Conservation (phyloP, 1,139 yeast genomes). For the Hansenula sp. region DNA sequence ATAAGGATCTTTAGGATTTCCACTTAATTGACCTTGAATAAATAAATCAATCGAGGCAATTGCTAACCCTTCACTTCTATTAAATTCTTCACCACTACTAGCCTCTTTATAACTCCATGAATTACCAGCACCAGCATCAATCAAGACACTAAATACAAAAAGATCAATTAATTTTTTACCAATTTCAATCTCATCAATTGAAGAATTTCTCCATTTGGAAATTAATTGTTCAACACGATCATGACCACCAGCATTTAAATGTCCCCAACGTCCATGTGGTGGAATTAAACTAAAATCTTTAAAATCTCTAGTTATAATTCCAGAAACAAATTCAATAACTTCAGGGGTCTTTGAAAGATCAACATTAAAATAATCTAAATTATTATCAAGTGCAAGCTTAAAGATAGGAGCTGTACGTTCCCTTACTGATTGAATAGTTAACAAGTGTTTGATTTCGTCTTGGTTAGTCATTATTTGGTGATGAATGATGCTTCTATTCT, state of each 20-base stretch:
- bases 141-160: constrained; percentile 50
- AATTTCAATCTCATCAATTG: constrained; percentile 34
- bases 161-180: constrained; percentile 49
- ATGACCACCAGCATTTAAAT: constrained; percentile 44
- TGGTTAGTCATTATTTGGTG: constrained; percentile 2
- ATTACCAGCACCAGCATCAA: constrained; percentile 64
- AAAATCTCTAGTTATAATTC: constrained; percentile 39
- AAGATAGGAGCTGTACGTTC: constrained; percentile 41
- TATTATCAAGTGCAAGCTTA: constrained; percentile 30
- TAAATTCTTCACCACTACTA: constrained; percentile 24
- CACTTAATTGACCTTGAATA: constrained; percentile 40
- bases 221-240: constrained; percentile 39
- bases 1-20: constrained; percentile 28
- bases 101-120: constrained; percentile 41
- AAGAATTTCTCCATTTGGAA: constrained; percentile 26
- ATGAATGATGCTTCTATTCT: no score
- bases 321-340: constrained; percentile 38
- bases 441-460: constrained; percentile 28
- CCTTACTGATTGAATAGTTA: constrained; percentile 47
- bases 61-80: constrained; percentile 57
- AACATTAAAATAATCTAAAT: constrained; percentile 39
- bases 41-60: constrained; percentile 53
- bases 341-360: constrained; percentile 33
- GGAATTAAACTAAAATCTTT: constrained; percentile 39
- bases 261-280: constrained; percentile 63